Evolutionary conservation across 768 basidiomycete genomes (phyloP), one percentile per base, ranked within the genome.

Genomic region (Harrya chromipes): DNA sequence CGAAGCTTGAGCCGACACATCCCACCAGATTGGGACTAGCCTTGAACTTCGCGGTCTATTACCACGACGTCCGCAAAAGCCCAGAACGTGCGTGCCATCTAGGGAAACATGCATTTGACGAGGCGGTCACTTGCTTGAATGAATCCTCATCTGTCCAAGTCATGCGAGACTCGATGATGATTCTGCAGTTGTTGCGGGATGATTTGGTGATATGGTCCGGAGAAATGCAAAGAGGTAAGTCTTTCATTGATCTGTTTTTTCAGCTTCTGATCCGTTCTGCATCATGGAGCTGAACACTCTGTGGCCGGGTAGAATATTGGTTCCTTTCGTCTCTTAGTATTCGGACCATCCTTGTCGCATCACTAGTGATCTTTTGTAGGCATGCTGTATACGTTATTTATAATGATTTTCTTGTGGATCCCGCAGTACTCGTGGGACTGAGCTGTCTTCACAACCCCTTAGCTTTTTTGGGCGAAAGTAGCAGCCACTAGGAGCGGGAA

Each of bases 401-500:
- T 45, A 35, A 38, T 26, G 40, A 37, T 14, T 36, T 34, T 49
- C 26, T 23, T 40, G 46, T 9, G 47, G 3, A 5, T 13, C 24
- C 21, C 27, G 35, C 38, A 20, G 24, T 24, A 36, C 17, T 33
- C 1, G 26, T 17, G 13, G 23, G 19, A 31, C 16, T 31, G 23
- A 20, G 23, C 19, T 20, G 2, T 42, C 41, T 31, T 47, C 44
- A 31, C 11, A 23, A 17, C 23, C 47, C 41, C 45, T 33, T 60
- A 43, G 38, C n/a, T n/a, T n/a, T 72, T 73, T 59, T 78, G 72
- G 12, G 88, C 92, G 66, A 94, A 98, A 3, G 97, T 97, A 10
- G 91, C 93, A 6, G 95, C 94, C 2, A 99, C 94, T 5, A 98
- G 71, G 61, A 99, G 72, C 2, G 97, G 97, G 69, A 98, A 98